phyloP scores from a whole-genome alignment of 176 grass and related monocot genomes.

The maize (Zea mays) region Zm-B73-REFERENCE-NAM-5.0 NC_050102.1:148934501-148935000 shows the following conservation, averaged over 20 bases:
- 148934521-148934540: slow-evolving; percentile 31
- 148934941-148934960: too few species aligned
- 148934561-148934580: slow-evolving; percentile 33
- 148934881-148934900: background rate
- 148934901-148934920: too few species aligned
- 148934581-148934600: slow-evolving; percentile 5
- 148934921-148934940: too few species aligned
- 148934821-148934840: slow-evolving; percentile 38
- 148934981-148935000: too few species aligned
- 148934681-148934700: background rate
- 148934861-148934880: background rate
- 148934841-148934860: background rate
- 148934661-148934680: background rate
- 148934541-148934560: slow-evolving; percentile 2
- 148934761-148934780: slow-evolving; percentile 32
- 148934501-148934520: background rate
- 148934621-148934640: slow-evolving; percentile 8
- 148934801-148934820: slow-evolving; percentile 19
- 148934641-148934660: slow-evolving; percentile 36
- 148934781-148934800: slow-evolving; percentile 19
- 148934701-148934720: slow-evolving; percentile 16
- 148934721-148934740: background rate
- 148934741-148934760: background rate
- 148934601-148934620: background rate
- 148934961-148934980: too few species aligned